phyloP scores from a whole-genome alignment of 495 filamentous ascomycete genomes.

The Hypomontagnella monticulosa region DNA sequence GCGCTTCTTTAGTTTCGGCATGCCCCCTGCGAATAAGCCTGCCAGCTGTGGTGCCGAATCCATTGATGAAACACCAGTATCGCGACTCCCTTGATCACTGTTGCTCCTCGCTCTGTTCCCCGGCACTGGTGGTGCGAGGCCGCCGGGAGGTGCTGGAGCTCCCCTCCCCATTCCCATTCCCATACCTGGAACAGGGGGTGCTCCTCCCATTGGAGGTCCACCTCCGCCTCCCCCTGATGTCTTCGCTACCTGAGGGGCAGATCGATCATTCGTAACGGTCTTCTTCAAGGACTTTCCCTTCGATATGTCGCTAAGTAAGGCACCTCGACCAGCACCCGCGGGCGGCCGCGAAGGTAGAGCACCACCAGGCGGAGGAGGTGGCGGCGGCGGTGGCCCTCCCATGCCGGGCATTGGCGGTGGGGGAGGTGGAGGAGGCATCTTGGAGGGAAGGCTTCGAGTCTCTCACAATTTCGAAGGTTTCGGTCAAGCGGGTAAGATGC shows the following conservation, averaged over 20 bases:
- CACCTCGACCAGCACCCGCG: conserved; percentile 58
- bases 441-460: conserved; percentile 5
- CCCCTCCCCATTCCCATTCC: conserved; percentile 59
- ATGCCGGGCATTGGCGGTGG: conserved; percentile 66
- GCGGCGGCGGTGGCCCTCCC: conserved; percentile 75
- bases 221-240: conserved; percentile 63
- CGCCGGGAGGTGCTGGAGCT: conserved; percentile 53
- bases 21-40: conserved; percentile 91
- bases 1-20: conserved; percentile 91
- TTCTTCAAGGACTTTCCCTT: conserved; percentile 88
- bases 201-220: conserved; percentile 67
- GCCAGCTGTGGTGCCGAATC: conserved; percentile 81
- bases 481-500: background rate
- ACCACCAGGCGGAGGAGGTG: conserved; percentile 68
- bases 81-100: conserved; percentile 71
- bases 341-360: conserved; percentile 43
- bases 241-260: conserved; percentile 75
- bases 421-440: conserved; percentile 75
- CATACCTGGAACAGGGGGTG: conserved; percentile 82
- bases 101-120: conserved; percentile 79
- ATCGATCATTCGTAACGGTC: conserved; percentile 92
- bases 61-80: conserved; percentile 48
- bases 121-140: conserved; percentile 81
- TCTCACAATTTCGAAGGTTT: conserved; percentile 1
- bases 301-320: conserved; percentile 86